Base-by-base conservation (phyloP, 441 rosid species). In the Flueggea neowawraea region DNA sequence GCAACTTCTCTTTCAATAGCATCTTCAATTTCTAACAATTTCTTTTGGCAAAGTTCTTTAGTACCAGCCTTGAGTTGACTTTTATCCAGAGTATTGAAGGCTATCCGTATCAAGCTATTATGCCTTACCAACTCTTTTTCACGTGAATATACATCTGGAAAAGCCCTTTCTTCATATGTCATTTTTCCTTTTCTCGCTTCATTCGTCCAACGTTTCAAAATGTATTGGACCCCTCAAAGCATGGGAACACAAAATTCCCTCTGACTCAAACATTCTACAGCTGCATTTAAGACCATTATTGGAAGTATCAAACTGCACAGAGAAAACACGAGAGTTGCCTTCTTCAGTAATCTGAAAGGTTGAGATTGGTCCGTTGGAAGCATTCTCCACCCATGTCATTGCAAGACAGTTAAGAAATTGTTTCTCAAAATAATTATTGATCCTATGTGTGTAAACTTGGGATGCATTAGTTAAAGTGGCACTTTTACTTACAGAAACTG, bases 171-270 rank as follows among this genome's bases (percentile, higher is more conserved):
- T 39, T 56, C 60, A 15, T 56, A 36, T 32, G 48, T 0, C 48
- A 56, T 36, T 8, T 15, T n/a, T 7, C 45, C 16, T 14, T 13
- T 56, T 49, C n/a, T 64, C 3, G 55, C 56, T 31, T 57, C 36
- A 14, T 64, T 64, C 0, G 55, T 64, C 61, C 61, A 56, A 10
- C 54, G 44, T 31, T 67, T 67, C 28, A 54, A 22, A 49, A 61
- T 17, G 49, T 67, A 61, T 14, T 33, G 55, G 55, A 47, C 15
- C 55, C 10, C 28, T 6, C 54, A 57, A 31, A n/a, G n/a, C 54
- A 69, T 69, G 67, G 12, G 8, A 16, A 56, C 68, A 69, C 7
- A 52, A 31, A 12, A 69, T 41, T 15, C 67, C 55, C 2, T 50
- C n/a, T 15, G 54, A 39, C 44, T 62, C 63, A 52, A 49, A 61